phyloP scores from a whole-genome alignment of 495 filamentous ascomycete genomes.

The Cladorrhinum samala region DNA sequence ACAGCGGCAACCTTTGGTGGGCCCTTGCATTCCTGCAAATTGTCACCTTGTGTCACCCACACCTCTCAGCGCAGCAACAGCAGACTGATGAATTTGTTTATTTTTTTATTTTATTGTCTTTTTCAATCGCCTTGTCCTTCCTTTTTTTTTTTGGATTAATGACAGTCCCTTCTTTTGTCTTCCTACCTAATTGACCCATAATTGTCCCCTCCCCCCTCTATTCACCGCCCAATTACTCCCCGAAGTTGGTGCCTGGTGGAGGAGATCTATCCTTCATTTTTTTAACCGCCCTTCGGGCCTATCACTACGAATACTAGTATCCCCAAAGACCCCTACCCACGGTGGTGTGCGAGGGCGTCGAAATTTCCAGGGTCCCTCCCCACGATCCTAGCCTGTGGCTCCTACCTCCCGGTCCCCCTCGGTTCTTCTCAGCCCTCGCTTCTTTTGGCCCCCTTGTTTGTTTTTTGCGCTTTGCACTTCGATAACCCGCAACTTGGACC shows the following conservation, averaged over 20 bases:
- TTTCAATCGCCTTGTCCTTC: no score
- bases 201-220: no score
- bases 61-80: no score
- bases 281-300: not conserved
- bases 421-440: not conserved
- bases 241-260: no score
- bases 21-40: not conserved
- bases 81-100: no score
- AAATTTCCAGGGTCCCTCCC: not conserved
- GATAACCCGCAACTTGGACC: not conserved
- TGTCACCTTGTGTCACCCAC: not conserved
- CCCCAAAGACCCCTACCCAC: no score
- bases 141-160: no score
- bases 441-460: not conserved
- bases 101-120: no score
- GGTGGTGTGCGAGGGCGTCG: not conserved
- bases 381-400: not conserved
- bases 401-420: not conserved
- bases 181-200: no score
- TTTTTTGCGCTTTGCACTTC: not conserved
- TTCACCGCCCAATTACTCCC: no score
- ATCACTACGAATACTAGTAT: slow-evolving; percentile 13
- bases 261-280: not conserved
- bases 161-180: no score
- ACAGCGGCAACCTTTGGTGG: not conserved